Conservation (phyloP, 2,329 filamentous ascomycete genomes). For the Trichoderma sp. region DNA sequence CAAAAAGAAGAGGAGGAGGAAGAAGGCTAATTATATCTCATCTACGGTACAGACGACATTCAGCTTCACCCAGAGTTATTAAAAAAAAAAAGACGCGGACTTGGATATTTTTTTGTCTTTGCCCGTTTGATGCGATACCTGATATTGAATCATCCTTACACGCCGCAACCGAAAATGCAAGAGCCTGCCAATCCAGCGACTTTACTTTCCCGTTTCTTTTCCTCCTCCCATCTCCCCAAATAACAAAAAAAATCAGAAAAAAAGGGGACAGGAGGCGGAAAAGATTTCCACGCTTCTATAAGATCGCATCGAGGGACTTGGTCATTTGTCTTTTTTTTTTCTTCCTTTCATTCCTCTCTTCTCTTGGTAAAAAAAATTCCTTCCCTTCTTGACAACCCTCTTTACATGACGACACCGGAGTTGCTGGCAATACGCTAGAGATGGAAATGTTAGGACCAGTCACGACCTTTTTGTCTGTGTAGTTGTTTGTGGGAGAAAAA, state of each 20-base stretch:
- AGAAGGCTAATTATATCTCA: too few relatives aligned
- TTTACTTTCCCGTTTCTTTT: constrained; percentile 28
- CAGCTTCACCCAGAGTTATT: background rate
- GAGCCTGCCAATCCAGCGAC: constrained; percentile 46
- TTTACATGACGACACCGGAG: constrained; percentile 99
- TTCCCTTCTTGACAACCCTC: constrained; percentile 29
- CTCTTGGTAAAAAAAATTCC: background rate
- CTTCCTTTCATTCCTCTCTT: constrained; percentile 19
- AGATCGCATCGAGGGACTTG: constrained; percentile 35
- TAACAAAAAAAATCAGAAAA: constrained; percentile 17
- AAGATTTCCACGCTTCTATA: constrained; percentile 29
- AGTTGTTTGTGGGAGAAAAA: constrained; percentile 26
- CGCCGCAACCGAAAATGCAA: constrained; percentile 52
- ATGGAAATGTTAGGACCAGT: background rate
- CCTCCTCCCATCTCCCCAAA: constrained; percentile 1
- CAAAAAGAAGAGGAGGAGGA: too few relatives aligned
- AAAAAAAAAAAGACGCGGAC: constrained; percentile 15
- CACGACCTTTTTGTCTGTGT: too few relatives aligned
- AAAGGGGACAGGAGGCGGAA: constrained; percentile 1
- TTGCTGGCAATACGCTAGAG: constrained; percentile 95
- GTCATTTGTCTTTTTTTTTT: constrained; percentile 31
- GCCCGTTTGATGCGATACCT: constrained; percentile 48
- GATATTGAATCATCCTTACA: constrained; percentile 52
- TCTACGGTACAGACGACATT: background rate
- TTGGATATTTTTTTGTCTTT: constrained; percentile 36